Conservation (phyloP, 1,284 basidiomycete genomes). For the Ceratobasidium sp. region DNA sequence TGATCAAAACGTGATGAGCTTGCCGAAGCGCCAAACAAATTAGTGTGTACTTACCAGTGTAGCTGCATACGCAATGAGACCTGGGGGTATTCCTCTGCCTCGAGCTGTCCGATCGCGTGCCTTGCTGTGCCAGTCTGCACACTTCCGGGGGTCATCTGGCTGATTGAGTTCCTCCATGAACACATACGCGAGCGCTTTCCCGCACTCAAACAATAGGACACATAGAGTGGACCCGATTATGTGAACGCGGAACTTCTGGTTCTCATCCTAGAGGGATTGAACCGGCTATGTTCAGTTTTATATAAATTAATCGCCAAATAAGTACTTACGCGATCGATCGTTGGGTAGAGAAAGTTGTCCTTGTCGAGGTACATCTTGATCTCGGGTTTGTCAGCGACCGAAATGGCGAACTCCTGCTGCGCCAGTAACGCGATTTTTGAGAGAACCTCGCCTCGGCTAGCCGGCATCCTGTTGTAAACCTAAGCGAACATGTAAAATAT, state of each 20-base stretch:
- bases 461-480: slow-evolving; percentile 1
- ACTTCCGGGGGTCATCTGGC: slow-evolving; percentile 1
- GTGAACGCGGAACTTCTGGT: not conserved
- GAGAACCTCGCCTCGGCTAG: not conserved
- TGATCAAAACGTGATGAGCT: not conserved
- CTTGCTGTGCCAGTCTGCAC: slow-evolving; percentile 4
- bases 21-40: not conserved
- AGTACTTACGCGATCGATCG: slow-evolving; percentile 13
- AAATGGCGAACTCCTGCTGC: not conserved
- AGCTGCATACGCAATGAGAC: not conserved
- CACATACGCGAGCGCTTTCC: not conserved
- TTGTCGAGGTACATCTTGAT: not conserved
- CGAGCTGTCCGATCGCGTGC: slow-evolving; percentile 4
- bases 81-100: slow-evolving; percentile 1
- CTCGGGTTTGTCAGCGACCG: not conserved
- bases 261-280: not conserved
- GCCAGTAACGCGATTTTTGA: slow-evolving; percentile 1
- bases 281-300: not conserved
- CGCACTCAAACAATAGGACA: not conserved
- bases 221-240: not conserved
- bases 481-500: not conserved
- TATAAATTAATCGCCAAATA: not conserved
- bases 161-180: slow-evolving; percentile 5
- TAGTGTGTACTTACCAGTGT: not conserved
- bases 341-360: slow-evolving; percentile 8